phyloP scores from a whole-genome alignment of 495 filamentous ascomycete species.

The Aspergillus affinis region DNA sequence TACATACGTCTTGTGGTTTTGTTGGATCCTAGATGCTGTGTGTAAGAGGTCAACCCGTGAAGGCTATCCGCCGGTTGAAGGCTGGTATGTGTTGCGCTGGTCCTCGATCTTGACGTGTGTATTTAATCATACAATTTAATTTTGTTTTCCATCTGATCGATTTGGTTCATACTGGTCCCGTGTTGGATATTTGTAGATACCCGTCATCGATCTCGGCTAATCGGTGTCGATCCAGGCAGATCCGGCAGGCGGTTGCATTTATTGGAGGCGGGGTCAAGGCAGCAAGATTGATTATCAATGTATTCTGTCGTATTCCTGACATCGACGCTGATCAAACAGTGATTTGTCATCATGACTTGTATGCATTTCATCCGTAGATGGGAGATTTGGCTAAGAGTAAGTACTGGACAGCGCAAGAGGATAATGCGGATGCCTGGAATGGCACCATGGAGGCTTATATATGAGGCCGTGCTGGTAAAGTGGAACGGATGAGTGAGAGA shows the following conservation, averaged over 20 bases:
- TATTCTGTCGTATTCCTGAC: too few relatives aligned
- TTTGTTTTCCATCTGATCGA: not conserved
- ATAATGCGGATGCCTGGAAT: not conserved
- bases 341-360: not conserved
- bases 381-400: not conserved
- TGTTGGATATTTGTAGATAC: not conserved
- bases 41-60: too few relatives aligned
- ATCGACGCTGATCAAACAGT: too few relatives aligned
- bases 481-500: not conserved
- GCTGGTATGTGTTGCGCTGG: too few relatives aligned
- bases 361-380: not conserved
- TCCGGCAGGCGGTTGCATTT: not conserved
- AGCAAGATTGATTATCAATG: not conserved
- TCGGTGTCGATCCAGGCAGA: not conserved
- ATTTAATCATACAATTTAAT: not conserved
- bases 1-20: too few relatives aligned
- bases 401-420: not conserved
- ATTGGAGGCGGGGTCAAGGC: not conserved
- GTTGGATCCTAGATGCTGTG: too few relatives aligned
- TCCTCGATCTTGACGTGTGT: not conserved
- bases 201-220: not conserved
- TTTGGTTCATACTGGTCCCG: too few relatives aligned
- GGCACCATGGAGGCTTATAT: not conserved
- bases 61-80: not conserved
- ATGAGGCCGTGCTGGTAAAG: not conserved